Conservation (phyloP, 768 basidiomycete species). For the Suillus discolor region DNA sequence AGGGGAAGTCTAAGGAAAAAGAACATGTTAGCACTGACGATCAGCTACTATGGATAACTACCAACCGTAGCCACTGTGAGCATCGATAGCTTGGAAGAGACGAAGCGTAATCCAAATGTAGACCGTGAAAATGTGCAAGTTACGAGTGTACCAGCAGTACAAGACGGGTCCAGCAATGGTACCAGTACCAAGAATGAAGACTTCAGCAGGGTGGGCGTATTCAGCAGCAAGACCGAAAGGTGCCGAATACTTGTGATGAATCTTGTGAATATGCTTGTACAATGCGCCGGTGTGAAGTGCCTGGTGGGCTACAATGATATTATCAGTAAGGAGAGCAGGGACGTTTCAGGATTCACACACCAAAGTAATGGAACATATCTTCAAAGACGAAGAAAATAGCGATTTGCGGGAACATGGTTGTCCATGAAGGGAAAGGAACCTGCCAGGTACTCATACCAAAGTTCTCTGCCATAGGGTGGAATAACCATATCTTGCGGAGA, state of each 20-base stretch:
- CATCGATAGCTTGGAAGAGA: conserved; percentile 96
- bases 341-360: conserved; percentile 37
- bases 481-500: conserved; percentile 75
- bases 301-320: conserved; percentile 66
- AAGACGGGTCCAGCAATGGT: conserved; percentile 88
- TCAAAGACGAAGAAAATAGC: conserved; percentile 94
- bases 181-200: conserved; percentile 91
- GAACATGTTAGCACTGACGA: not conserved
- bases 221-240: conserved; percentile 98
- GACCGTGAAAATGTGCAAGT: conserved; percentile 89
- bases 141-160: conserved; percentile 73
- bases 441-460: conserved; percentile 93
- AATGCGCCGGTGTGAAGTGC: conserved; percentile 82
- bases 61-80: conserved; percentile 94
- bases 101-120: conserved; percentile 93
- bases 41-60: conserved; percentile 10
- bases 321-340: conserved; percentile 5
- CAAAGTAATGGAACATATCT: conserved; percentile 92
- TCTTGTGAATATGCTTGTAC: conserved; percentile 94
- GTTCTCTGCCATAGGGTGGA: conserved; percentile 86
- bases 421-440: conserved; percentile 83
- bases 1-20: conserved; percentile 79
- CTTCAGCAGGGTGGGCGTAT: conserved; percentile 97
- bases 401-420: conserved; percentile 74
- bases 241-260: conserved; percentile 97